Evolutionary conservation across 805 yeast genomes (phyloP).

Genomic region (Wickerhamomyces silvicola): DNA sequence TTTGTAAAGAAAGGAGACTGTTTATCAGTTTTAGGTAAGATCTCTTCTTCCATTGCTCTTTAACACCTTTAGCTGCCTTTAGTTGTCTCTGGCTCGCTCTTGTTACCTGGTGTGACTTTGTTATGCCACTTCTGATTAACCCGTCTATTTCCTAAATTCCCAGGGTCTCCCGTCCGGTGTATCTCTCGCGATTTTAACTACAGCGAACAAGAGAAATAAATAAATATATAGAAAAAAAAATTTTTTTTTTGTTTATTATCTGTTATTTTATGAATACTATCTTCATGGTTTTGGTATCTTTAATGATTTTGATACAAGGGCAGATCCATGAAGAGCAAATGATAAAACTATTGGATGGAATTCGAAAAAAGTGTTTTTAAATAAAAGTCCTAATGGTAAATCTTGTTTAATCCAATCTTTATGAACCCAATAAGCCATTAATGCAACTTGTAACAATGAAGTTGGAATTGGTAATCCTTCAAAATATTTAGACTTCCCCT

Average conservation of each 20-base stretch:
- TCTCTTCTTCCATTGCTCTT: slow-evolving; percentile 5
- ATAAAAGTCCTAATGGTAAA: slow-evolving; percentile 61
- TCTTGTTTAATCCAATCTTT: slow-evolving; percentile 39
- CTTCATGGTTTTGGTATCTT: slow-evolving; percentile 77
- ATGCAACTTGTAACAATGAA: slow-evolving; percentile 62
- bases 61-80: not conserved
- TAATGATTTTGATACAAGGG: slow-evolving; percentile 85
- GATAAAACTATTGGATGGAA: slow-evolving; percentile 64
- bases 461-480: slow-evolving; percentile 98
- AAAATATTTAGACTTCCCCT: slow-evolving; percentile 85
- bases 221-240: no score
- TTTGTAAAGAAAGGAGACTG: slow-evolving; percentile 36
- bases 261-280: not conserved
- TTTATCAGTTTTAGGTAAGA: slow-evolving; percentile 17
- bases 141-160: no score
- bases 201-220: not conserved
- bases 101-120: no score
- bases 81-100: not conserved
- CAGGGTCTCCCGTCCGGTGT: no score
- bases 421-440: slow-evolving; percentile 65
- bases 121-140: no score
- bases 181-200: not conserved
- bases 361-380: slow-evolving; percentile 53
- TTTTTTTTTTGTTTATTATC: not conserved
- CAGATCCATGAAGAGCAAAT: slow-evolving; percentile 78